A percentile compares a stretch with the other conserved stretches of the same genome.
These are phyloP conservation scores for Fusarium sp. DNA, from an alignment of 2,329 filamentous ascomycete genomes.

Conservation along the genomic window DNA sequence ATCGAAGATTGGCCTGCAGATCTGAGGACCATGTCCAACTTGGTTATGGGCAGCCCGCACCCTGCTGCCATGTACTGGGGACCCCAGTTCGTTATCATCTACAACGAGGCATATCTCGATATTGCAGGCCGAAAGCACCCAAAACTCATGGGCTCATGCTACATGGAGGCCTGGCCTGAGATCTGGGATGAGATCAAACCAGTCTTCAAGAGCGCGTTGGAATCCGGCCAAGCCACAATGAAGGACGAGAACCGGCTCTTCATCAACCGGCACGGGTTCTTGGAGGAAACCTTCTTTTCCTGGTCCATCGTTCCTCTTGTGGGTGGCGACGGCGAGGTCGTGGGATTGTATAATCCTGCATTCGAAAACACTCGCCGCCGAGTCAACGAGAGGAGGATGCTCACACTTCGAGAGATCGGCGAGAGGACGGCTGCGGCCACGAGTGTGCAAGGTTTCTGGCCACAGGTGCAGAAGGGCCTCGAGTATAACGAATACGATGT, in stretches of 20 bases:
- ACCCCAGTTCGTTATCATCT: conserved; percentile 69
- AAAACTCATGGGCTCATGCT: conserved; percentile 74
- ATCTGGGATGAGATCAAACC: conserved; percentile 76
- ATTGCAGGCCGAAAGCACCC: conserved; percentile 82
- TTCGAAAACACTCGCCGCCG: conserved; percentile 83
- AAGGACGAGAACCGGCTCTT: conserved; percentile 83
- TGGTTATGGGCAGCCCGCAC: conserved; percentile 81
- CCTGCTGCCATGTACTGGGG: conserved; percentile 84
- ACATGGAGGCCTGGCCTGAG: conserved; percentile 73
- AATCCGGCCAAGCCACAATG: conserved; percentile 80
- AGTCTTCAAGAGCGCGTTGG: conserved; percentile 70
- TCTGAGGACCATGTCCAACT: conserved; percentile 77
- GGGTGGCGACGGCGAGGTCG: conserved; percentile 74
- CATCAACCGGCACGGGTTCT: conserved; percentile 70
- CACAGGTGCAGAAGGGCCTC: conserved; percentile 70
- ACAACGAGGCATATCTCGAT: conserved; percentile 75
- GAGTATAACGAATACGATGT: conserved; percentile 78
- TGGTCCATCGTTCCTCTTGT: conserved; percentile 83
- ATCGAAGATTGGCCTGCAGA: conserved; percentile 77
- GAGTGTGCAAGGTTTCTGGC: conserved; percentile 77
- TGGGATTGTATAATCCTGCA: conserved; percentile 79
- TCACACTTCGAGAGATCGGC: conserved; percentile 78
- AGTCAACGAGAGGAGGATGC: conserved; percentile 80
- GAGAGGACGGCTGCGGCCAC: conserved; percentile 76
- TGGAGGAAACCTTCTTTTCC: conserved; percentile 83